Percentiles rank a stretch among this genome's conserved stretches.
Evolutionary conservation across 75 land plant species (phyloP).

Genomic region (Pinus albicaulis): DNA sequence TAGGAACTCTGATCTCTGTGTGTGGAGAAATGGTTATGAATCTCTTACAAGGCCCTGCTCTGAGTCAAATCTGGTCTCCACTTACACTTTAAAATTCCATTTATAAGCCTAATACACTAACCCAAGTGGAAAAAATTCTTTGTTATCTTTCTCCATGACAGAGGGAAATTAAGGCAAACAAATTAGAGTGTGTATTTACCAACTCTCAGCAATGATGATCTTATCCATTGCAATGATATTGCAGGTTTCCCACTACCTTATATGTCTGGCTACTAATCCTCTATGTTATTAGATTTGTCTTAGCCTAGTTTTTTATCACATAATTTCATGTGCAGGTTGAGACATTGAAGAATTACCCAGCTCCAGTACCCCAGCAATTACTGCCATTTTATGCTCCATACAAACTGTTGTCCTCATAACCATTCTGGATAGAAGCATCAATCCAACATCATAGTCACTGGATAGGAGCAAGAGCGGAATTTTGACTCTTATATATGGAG

Average conservation of each 20-base stretch:
- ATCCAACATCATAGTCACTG: neutral
- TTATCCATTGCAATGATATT: constrained; percentile 39
- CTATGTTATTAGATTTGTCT: neutral
- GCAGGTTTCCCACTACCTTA: constrained; percentile 25
- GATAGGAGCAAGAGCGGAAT: neutral
- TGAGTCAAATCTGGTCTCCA: neutral
- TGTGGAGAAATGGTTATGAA: constrained; percentile 53
- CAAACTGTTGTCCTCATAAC: neutral
- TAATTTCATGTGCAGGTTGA: neutral
- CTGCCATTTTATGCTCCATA: neutral
- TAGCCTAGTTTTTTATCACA: neutral
- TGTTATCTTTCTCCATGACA: neutral
- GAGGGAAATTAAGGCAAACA: constrained; percentile 4
- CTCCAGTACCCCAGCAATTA: neutral
- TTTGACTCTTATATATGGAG: neutral
- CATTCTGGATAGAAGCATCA: neutral
- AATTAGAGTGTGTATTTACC: constrained; percentile 44
- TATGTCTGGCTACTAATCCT: neutral
- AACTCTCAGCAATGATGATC: constrained; percentile 31
- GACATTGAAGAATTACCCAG: constrained; percentile 2
- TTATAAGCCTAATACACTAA: neutral
- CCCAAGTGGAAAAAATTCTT: neutral
- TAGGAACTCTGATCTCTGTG: constrained; percentile 51
- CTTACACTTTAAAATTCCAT: neutral
- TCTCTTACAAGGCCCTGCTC: constrained; percentile 30